Base-by-base conservation (phyloP, 2,329 filamentous ascomycete genomes). In the Claviceps arundinis region DNA sequence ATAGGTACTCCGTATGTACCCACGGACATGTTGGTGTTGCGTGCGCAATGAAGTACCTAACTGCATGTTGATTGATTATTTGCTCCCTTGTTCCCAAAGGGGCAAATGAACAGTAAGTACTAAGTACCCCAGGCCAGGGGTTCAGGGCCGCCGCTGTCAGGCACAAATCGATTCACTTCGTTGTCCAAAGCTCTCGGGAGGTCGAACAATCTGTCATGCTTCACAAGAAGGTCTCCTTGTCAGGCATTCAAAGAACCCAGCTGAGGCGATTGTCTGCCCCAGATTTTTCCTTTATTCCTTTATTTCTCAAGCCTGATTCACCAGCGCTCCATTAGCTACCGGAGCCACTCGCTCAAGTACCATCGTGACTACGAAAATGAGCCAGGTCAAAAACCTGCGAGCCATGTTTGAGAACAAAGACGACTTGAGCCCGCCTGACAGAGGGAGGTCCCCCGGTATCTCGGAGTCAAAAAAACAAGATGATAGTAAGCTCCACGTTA, bases 361-460 rank as follows among this genome's bases (percentile, higher is more conserved):
- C n/a, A n/a, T 34, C 16, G 26, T 22, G 14, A 48, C 16, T 8
- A 24, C 44, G 11, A 51, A 46, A 17, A 82, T 81, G 78, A 82
- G 81, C 63, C 81, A 78, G 62, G 84, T 87, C 62, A 83, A 76
- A 70, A 87, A 86, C 70, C 79, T 90, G 58, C 77, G 84, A 61
- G 86, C 86, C 63, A 88, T 87, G 77, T 89, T 89, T 66, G 86
- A 90, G 73, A 80, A 81, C 65, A 86, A 81, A 68, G 79, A 76
- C 65, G 78, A 80, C 59, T 72, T 74, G 53, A 83, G 78, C 60
- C 77, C 81, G 57, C 80, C 82, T 16, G 83, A 85, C 57, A 76
- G 85, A 71, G 85, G 85, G 55, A 76, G 85, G 66, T 85, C 82
- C 53, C 84, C 84, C 51, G 80, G 75, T 56, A 68, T 68, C 56